phyloP scores from a whole-genome alignment of 164 flowering plant species.

The Berberis thunbergii region DNA sequence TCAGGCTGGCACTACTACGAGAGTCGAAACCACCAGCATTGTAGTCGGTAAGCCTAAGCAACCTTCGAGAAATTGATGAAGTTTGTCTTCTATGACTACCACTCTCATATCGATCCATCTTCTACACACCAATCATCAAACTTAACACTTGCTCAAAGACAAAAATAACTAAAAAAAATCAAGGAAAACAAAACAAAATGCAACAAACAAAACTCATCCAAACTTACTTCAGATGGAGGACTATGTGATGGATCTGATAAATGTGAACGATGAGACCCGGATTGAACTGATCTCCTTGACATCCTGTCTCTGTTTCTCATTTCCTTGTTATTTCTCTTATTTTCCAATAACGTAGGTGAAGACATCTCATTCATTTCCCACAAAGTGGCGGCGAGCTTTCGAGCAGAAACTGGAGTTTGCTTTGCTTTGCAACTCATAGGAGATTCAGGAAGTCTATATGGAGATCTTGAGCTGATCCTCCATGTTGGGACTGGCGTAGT shows the following conservation, averaged over 20 bases:
- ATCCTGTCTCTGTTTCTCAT: constrained; percentile 27
- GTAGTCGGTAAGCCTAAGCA: too few relatives aligned
- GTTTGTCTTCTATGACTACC: too few relatives aligned
- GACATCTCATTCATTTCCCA: constrained; percentile 95
- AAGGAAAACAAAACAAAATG: background rate
- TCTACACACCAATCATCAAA: too few relatives aligned
- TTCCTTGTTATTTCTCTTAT: constrained; percentile 10
- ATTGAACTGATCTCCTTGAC: constrained; percentile 25
- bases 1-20: too few relatives aligned
- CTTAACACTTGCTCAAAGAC: background rate
- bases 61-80: too few relatives aligned
- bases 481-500: constrained; percentile 75
- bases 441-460: constrained; percentile 20
- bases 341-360: constrained; percentile 33
- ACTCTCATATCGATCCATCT: too few relatives aligned
- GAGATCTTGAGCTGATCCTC: constrained; percentile 46
- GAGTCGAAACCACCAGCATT: too few relatives aligned
- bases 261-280: constrained; percentile 71
- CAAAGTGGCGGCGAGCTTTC: constrained; percentile 93
- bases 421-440: constrained; percentile 24
- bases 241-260: constrained; percentile 95
- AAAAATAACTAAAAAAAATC: background rate
- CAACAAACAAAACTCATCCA: background rate
- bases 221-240: constrained; percentile 72
- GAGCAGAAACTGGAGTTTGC: constrained; percentile 61